A percentile compares a stretch with the other conserved stretches of the same genome.
These are phyloP conservation scores for Aureobasidium subglaciale DNA, from an alignment of 2,329 filamentous ascomycete genomes.

Conservation along the genomic window DNA sequence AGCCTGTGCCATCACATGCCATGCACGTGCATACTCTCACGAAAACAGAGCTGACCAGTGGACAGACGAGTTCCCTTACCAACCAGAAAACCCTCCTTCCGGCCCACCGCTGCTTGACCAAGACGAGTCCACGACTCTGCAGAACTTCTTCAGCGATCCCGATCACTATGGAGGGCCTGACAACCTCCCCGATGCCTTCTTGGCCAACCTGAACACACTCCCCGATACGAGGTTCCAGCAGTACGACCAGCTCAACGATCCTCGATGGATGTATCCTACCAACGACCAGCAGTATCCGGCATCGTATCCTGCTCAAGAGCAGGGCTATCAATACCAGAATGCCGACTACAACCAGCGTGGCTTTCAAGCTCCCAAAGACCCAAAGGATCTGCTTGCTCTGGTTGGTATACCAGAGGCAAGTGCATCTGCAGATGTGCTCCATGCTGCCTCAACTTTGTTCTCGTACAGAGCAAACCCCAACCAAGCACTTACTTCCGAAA, in stretches of 20 bases:
- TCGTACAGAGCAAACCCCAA: slow-evolving; percentile 3
- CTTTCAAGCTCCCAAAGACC: background rate
- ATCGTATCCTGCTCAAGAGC: slow-evolving; percentile 1
- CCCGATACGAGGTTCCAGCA: background rate
- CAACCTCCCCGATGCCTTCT: background rate
- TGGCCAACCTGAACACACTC: background rate
- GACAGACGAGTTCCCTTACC: slow-evolving; percentile 10
- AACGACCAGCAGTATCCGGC: background rate
- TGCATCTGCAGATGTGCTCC: slow-evolving; percentile 2
- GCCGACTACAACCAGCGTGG: background rate
- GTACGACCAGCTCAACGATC: slow-evolving; percentile 1
- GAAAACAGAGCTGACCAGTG: background rate
- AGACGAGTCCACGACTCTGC: slow-evolving; percentile 11
- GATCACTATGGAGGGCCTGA: slow-evolving; percentile 9
- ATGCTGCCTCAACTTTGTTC: slow-evolving; percentile 13
- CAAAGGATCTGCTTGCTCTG: slow-evolving; percentile 2
- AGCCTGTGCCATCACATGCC: background rate
- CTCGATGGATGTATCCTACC: slow-evolving; percentile 7
- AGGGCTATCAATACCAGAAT: background rate
- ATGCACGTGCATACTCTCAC: background rate
- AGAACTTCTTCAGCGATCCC: slow-evolving; percentile 17
- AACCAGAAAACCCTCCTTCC: background rate
- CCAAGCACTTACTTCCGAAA: background rate
- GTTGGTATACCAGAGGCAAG: slow-evolving; percentile 1
- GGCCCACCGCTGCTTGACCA: slow-evolving; percentile 15